Evolutionary conservation across 108 stramenopile species (phyloP).

Genomic region (Conticribra weissflogii): DNA sequence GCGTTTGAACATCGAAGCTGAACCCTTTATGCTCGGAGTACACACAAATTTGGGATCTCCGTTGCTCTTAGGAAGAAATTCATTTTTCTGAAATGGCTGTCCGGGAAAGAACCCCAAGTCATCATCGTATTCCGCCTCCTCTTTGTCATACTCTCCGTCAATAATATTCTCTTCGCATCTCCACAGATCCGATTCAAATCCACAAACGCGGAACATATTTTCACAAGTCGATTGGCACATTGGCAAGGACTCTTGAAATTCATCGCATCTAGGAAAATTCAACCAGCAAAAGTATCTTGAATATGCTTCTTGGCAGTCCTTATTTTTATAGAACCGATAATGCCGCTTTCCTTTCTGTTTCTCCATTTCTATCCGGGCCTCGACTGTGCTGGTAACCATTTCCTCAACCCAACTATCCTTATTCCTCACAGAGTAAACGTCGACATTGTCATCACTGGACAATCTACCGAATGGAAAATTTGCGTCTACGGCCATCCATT

Average conservation of each 20-base stretch:
- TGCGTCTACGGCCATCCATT: slow-evolving; percentile 18
- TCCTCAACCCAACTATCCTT: slow-evolving; percentile 48
- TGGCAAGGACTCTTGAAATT: slow-evolving; percentile 39
- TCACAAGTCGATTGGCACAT: slow-evolving; percentile 46
- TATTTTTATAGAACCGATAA: slow-evolving; percentile 32
- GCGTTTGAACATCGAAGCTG: too few relatives aligned
- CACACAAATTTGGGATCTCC: slow-evolving; percentile 29
- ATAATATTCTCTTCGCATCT: slow-evolving; percentile 29
- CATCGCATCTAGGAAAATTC: slow-evolving; percentile 51
- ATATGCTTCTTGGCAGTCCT: slow-evolving; percentile 48
- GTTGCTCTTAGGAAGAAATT: slow-evolving; percentile 24
- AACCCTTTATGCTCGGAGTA: slow-evolving; percentile 48
- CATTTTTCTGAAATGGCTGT: slow-evolving; percentile 43
- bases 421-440: slow-evolving; percentile 13
- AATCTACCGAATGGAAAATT: slow-evolving; percentile 38
- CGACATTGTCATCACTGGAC: slow-evolving; percentile 5
- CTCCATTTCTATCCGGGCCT: slow-evolving; percentile 34
- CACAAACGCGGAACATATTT: slow-evolving; percentile 47
- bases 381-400: slow-evolving; percentile 19
- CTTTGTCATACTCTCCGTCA: slow-evolving; percentile 22
- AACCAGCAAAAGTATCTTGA: slow-evolving; percentile 39
- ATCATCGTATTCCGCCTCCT: slow-evolving; percentile 5
- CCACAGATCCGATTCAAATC: slow-evolving; percentile 36
- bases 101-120: slow-evolving; percentile 33
- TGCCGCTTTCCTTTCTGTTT: slow-evolving; percentile 18